Base-by-base conservation (phyloP, 352 stramenopile species). In the Phytophthora syringae region DNA sequence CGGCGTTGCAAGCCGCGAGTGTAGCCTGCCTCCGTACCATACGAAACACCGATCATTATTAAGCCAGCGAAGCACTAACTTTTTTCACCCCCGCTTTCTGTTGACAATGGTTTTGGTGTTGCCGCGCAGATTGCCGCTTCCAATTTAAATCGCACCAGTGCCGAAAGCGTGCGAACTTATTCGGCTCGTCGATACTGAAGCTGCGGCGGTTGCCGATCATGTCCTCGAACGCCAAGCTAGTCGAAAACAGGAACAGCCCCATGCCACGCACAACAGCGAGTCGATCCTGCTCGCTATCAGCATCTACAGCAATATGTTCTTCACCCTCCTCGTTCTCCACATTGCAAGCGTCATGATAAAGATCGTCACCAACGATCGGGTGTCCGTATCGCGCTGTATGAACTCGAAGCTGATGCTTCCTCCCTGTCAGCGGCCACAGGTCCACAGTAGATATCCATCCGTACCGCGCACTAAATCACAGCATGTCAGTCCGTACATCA, bases 391-490 rank as follows among this genome's bases (percentile, higher is more conserved):
- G 60, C 13, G 81, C 79, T 64, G 80, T 80, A 62, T 92, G 85
- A 21, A 86, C 45, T n/a, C 82, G 76, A 43, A 93, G 71, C 54
- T 93, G 85, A 47, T 93, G 85, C 64, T 82, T 86, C 28, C 83
- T 67, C 1, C 85, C 85, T 13, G 82, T 93, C 7, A 88, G 64
- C 16, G 80, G 80, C 82, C 82, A 91, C 44, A 91, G 50, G 36
- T 90, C 79, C 16, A 89, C 77, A 2, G 82, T 91, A 34, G 77
- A 83, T 43, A 90, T 70, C 75, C 76, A 88, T 15, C 59, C 69
- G 60, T 89, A 90, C 21, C 79, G 70, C 11, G 71, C 76, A 58
- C 79, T 73, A 28, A 4, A 60, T 40, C 32, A 61, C 16, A 62
- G 16, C 40, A 12, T 53, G 47, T 50, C 13, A 48, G 28, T 50